phyloP scores from a whole-genome alignment of 495 filamentous ascomycete species.

The Hyaloscypha hepaticicola region DNA sequence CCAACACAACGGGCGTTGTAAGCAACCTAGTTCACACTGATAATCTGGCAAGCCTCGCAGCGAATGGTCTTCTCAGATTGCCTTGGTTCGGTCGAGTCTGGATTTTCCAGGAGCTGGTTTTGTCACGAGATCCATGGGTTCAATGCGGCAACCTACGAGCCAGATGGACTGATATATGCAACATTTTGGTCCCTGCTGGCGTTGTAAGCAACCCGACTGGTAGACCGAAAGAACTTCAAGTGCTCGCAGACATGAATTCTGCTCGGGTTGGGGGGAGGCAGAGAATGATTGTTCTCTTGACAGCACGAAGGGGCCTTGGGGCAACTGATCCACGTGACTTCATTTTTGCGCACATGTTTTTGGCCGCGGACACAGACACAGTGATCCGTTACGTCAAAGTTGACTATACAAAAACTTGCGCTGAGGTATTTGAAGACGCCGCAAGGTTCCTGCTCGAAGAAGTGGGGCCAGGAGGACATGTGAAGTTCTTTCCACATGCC shows the following conservation, averaged over 20 bases:
- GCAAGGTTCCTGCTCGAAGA: not conserved
- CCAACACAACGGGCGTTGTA: slow-evolving; percentile 1
- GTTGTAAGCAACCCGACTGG: not conserved
- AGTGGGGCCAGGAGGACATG: not conserved
- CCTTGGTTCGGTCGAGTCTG: slow-evolving; percentile 9
- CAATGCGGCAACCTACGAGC: slow-evolving; percentile 5
- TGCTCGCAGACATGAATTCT: slow-evolving; percentile 7
- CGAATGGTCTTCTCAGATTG: not conserved
- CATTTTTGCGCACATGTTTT: not conserved
- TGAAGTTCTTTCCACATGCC: not conserved
- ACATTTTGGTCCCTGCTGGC: not conserved
- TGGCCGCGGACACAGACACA: not conserved
- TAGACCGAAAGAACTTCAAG: not conserved
- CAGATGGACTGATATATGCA: slow-evolving; percentile 4
- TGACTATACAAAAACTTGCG: not conserved
- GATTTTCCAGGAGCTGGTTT: slow-evolving; percentile 8
- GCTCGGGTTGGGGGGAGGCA: not conserved
- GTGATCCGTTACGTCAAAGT: not conserved
- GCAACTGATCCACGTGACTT: slow-evolving; percentile 4
- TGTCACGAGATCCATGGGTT: slow-evolving; percentile 8
- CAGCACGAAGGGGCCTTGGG: not conserved
- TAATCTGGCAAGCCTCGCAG: not conserved
- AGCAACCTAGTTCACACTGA: not conserved
- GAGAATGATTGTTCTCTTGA: not conserved
- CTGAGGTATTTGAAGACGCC: not conserved